Base-by-base conservation (phyloP, 192 early-diverging fungal genomes). In the Bifiguratus adelaidae region DNA sequence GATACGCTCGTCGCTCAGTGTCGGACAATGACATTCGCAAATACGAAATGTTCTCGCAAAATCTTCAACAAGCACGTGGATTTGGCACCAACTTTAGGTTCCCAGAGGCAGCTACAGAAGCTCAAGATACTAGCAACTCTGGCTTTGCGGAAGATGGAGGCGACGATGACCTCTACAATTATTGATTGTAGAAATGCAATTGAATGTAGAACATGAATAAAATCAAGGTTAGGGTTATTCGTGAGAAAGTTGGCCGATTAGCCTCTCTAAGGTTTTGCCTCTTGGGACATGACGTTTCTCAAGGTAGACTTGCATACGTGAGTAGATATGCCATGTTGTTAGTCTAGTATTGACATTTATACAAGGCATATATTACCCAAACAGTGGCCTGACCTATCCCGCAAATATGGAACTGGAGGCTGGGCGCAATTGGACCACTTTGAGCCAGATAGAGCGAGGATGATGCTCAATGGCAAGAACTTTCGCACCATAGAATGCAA, bases 11-110 rank as follows among this genome's bases (percentile, higher is more conserved):
- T 44, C 84, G 95, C 47, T 91, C 88, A 9, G 95, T 98, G 7
- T 85, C 80, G 44, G 92, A 96, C 60, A 89, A 83, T 53, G 95
- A 98, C 53, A 93, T 97, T 51, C 92, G 92, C 61, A 90, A 86
- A 70, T 98, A 98, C 69, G 93, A 98, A 75, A 93, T 95, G 89
- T 98, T 98, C 82, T 86, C 95, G 13, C 92, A 93, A 60, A 98
- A 93, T 67, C 70, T 98, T 63, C 93, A 96, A 67, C 91, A 92
- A 68, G 74, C 86, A 26, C 85, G 89, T 29, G 95, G 95, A 29
- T 88, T 94, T 69, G 94, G 89, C 36, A 42, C 52, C 27, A 74
- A 75, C 16, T 98, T 98, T 77, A 95, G 94, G 78, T 98, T 98
- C 86, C 92, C 95, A 23, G 78, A 82, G 50, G 53, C 64, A 1